phyloP scores from a whole-genome alignment of 257 asterid species.

The Nicotiana otophora region DNA sequence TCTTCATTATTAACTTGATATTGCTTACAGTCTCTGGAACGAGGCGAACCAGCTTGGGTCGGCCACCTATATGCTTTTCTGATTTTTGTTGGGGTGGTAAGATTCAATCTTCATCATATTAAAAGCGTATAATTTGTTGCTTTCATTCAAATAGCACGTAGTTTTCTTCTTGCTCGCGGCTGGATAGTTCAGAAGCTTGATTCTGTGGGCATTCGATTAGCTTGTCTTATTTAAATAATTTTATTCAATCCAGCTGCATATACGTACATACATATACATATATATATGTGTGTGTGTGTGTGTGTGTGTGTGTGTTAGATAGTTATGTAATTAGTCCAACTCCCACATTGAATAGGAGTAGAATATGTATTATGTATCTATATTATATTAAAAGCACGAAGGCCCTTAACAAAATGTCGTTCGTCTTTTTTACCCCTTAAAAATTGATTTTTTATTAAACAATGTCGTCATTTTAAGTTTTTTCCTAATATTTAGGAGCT shows the following conservation, averaged over 20 bases:
- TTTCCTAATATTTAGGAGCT: too few relatives aligned
- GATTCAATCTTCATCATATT: constrained; percentile 15
- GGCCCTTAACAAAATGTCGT: too few relatives aligned
- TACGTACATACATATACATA: too few relatives aligned
- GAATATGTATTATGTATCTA: too few relatives aligned
- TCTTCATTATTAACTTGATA: constrained; percentile 19
- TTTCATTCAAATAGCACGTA: neutral
- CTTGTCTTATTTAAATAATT: neutral
- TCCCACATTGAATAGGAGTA: too few relatives aligned
- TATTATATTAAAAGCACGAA: too few relatives aligned
- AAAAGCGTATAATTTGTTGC: neutral
- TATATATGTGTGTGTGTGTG: too few relatives aligned
- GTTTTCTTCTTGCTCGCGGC: neutral
- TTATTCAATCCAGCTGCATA: neutral
- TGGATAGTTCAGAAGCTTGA: neutral
- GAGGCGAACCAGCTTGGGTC: constrained; percentile 75
- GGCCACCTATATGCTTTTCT: constrained; percentile 82
- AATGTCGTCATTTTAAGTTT: too few relatives aligned
- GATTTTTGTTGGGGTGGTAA: constrained; percentile 82
- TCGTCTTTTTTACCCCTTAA: too few relatives aligned
- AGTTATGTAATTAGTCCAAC: too few relatives aligned
- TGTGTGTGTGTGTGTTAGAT: too few relatives aligned
- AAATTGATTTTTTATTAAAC: too few relatives aligned
- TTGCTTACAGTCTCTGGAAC: constrained; percentile 71
- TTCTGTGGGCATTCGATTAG: neutral